Conservation (phyloP, 176 grass and related monocot genomes). For the Oryza meyeriana region DNA sequence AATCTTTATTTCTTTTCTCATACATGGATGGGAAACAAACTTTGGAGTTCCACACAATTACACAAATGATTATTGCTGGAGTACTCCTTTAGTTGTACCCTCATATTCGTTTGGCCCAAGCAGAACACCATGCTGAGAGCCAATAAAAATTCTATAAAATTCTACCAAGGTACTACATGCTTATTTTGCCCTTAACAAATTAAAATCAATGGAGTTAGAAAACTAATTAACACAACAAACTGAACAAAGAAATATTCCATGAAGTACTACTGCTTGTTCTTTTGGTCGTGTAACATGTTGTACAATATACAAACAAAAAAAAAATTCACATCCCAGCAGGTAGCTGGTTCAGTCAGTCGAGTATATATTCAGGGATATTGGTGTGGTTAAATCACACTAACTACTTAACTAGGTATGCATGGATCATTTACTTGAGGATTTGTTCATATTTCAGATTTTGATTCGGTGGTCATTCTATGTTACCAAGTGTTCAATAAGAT, state of each 20-base stretch:
- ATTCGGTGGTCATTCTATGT: neutral
- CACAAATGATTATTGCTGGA: neutral
- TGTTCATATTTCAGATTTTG: neutral
- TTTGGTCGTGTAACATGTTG: neutral
- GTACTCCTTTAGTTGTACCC: neutral
- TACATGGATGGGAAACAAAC: neutral
- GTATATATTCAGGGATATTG: neutral
- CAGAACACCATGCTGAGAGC: neutral
- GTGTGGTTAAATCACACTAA: neutral
- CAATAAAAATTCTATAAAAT: neutral
- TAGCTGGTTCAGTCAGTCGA: neutral
- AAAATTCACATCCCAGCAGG: neutral
- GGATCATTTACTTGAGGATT: neutral
- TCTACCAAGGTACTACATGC: neutral
- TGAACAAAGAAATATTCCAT: neutral
- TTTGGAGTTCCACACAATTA: constrained; percentile 25
- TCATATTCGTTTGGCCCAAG: neutral
- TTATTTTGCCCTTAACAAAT: neutral
- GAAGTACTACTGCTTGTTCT: neutral
- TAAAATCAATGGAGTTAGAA: neutral
- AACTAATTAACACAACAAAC: neutral
- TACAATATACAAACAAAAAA: neutral
- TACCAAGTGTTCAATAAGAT: neutral
- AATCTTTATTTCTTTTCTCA: neutral
- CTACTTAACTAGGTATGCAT: neutral